Evolutionary conservation across 2,329 filamentous ascomycete genomes (phyloP).

Genomic region (Scortechinia acanthostroma): DNA sequence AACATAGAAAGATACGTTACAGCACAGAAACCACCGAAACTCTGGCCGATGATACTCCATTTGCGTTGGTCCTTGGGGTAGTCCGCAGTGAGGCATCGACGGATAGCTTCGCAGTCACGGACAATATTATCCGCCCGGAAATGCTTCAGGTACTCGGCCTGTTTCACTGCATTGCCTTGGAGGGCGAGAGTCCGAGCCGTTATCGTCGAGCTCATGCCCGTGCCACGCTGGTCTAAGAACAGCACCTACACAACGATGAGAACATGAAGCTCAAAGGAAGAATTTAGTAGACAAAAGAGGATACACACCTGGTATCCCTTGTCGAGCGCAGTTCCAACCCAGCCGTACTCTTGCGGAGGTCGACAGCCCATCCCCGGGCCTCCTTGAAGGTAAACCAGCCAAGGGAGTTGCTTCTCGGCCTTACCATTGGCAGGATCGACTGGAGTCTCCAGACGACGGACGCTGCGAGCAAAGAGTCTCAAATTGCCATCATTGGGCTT

Average conservation of each 20-base stretch:
- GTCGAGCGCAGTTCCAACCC: constrained; percentile 30
- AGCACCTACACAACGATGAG: constrained; percentile 33
- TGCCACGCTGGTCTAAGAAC: constrained; percentile 67
- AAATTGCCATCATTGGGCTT: neutral
- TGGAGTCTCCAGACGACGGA: neutral
- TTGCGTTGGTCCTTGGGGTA: constrained; percentile 52
- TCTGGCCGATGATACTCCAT: constrained; percentile 67
- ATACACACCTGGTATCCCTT: constrained; percentile 43
- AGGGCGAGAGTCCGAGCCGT: constrained; percentile 48
- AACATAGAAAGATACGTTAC: constrained; percentile 55
- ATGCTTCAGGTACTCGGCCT: constrained; percentile 56
- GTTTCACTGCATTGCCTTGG: constrained; percentile 43
- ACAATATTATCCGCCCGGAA: constrained; percentile 72
- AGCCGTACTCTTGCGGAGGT: constrained; percentile 44
- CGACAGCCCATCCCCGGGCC: constrained; percentile 61
- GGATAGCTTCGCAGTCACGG: constrained; percentile 65
- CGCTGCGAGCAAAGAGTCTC: neutral
- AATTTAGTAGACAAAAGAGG: neutral
- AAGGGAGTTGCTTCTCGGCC: neutral
- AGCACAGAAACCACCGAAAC: constrained; percentile 69
- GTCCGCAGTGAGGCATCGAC: constrained; percentile 46
- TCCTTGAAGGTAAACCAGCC: constrained; percentile 54
- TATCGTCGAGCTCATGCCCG: constrained; percentile 57
- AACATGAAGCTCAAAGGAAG: neutral
- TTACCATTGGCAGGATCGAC: neutral